Base-by-base conservation (phyloP, 495 filamentous ascomycete genomes). In the Pyrenopolyporus hunteri region DNA sequence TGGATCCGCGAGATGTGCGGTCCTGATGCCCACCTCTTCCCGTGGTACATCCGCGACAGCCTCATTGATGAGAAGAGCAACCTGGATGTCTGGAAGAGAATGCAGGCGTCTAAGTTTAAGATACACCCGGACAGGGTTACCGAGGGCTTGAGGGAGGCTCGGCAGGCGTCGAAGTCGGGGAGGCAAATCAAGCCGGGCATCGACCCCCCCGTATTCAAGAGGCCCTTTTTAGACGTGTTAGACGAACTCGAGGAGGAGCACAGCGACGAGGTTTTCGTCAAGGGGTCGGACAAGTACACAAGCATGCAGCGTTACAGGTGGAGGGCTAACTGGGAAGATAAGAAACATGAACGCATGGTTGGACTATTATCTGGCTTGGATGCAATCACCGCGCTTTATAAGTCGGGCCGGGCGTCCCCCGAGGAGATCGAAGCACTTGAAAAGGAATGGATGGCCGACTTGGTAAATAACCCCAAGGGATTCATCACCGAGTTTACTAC, bases 1-100 rank as follows among this genome's bases (percentile, higher is more conserved):
- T 79, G 74, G 66, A 58, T 84, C 11, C 59, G 57, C 9, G 77
- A 83, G 49, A 55, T 81, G 6, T 77, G 78, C 4, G 74, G 78
- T 2, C 45, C 53, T 8, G 72, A 74, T 0, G 13, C 11, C 9
- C 29, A 43, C 6, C 16, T 20, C n/a, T 37, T 45, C 6, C 1
- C 0, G 6, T 63, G 61, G 60, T 70, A 44, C 46, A 26, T 40
- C 8, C 73, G 77, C 17, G 73, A 78, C 20, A 32, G 43, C 5
- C 26, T 39, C 26, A 65, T 81, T 3, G 70, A 82, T 39, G 0
- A 68, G 2, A 68, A 74, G 52, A 73, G 74, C 47, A 54, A 50
- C 10, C 8, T 56, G 6, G 52, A 50, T 1, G 52, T 62, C 2
- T 58, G 68, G 9, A 55, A 58, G 6, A 68, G 67, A 23, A 80